Evolutionary conservation across 2,329 filamentous ascomycete species (phyloP).

Genomic region (Fonsecaea multimorphosa): DNA sequence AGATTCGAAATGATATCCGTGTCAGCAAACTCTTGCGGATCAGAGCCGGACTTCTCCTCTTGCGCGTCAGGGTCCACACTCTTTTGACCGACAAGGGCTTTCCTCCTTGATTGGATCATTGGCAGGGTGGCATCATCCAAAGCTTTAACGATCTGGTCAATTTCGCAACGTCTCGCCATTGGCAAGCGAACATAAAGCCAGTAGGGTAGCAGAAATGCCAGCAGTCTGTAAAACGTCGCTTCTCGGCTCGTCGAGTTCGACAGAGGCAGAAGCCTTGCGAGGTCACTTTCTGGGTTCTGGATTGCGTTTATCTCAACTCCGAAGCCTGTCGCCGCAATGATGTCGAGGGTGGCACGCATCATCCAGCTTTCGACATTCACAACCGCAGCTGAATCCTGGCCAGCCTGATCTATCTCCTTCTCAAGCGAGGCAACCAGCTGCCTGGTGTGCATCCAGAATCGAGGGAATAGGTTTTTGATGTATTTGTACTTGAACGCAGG

Average conservation of each 20-base stretch:
- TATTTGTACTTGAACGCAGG: conserved; percentile 84
- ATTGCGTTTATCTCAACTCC: conserved; percentile 73
- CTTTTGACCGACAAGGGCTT: conserved; percentile 1
- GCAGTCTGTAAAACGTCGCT: conserved; percentile 20
- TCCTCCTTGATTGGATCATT: conserved; percentile 20
- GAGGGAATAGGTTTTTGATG: conserved; percentile 79
- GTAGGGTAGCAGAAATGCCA: conserved; percentile 20
- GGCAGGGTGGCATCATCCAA: conserved; percentile 14
- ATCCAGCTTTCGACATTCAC: conserved; percentile 61
- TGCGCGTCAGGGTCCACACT: conserved; percentile 2
- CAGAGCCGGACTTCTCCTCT: conserved; percentile 5
- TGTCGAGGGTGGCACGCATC: conserved; percentile 70
- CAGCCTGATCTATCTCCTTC: conserved; percentile 16
- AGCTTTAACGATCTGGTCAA: conserved; percentile 17
- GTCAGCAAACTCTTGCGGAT: conserved; percentile 7
- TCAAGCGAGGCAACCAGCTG: conserved; percentile 13
- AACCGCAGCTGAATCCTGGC: not conserved
- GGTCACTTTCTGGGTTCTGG: conserved; percentile 62
- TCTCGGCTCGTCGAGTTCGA: conserved; percentile 15
- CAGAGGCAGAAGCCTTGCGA: conserved; percentile 44
- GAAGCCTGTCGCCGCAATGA: conserved; percentile 72
- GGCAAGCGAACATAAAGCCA: conserved; percentile 27
- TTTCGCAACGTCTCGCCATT: conserved; percentile 24
- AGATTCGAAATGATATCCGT: conserved; percentile 24
- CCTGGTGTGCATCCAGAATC: conserved; percentile 69